A percentile compares a stretch with the other conserved stretches of the same genome.
These are phyloP conservation scores for Pugionium cornutum DNA, from an alignment of 345 rosid species.

Conservation along the genomic window DNA sequence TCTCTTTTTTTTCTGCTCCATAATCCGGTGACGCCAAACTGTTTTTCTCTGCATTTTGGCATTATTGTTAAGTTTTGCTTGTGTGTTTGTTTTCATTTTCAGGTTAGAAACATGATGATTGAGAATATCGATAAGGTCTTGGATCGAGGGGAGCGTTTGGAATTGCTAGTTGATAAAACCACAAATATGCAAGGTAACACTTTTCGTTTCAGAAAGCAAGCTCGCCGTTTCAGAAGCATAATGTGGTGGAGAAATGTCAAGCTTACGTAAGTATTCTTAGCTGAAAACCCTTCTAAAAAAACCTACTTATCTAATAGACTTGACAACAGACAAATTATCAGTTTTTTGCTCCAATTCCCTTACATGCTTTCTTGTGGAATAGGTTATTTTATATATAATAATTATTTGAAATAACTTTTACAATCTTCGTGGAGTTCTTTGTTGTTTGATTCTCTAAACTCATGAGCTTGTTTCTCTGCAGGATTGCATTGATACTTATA, in stretches of 20 bases:
- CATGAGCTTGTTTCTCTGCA: slow-evolving; percentile 40
- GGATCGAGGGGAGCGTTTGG: slow-evolving; percentile 91
- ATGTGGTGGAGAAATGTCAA: slow-evolving; percentile 95
- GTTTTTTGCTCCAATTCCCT: neutral
- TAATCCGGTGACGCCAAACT: neutral
- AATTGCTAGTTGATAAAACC: slow-evolving; percentile 91
- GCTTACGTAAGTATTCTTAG: slow-evolving; percentile 64
- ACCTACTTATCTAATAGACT: slow-evolving; percentile 3
- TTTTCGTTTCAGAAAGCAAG: slow-evolving; percentile 81
- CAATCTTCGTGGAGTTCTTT: neutral
- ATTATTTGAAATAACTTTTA: neutral
- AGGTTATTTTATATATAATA: neutral
- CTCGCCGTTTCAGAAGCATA: slow-evolving; percentile 74
- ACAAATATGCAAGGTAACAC: slow-evolving; percentile 42
- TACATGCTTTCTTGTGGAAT: slow-evolving; percentile 2
- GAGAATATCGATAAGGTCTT: slow-evolving; percentile 92
- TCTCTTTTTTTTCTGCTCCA: slow-evolving; percentile 15
- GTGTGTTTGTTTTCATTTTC: neutral
- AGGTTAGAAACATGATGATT: slow-evolving; percentile 93
- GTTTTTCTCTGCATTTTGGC: neutral
- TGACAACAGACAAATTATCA: neutral
- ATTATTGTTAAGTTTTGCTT: neutral
- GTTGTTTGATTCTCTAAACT: neutral
- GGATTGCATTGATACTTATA: too few relatives aligned
- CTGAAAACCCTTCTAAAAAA: neutral